Percentiles rank a stretch among this genome's conserved stretches.
phyloP scores from a whole-genome alignment of 2,329 filamentous ascomycete genomes.

The Graphiopsis chlorocephala region DNA sequence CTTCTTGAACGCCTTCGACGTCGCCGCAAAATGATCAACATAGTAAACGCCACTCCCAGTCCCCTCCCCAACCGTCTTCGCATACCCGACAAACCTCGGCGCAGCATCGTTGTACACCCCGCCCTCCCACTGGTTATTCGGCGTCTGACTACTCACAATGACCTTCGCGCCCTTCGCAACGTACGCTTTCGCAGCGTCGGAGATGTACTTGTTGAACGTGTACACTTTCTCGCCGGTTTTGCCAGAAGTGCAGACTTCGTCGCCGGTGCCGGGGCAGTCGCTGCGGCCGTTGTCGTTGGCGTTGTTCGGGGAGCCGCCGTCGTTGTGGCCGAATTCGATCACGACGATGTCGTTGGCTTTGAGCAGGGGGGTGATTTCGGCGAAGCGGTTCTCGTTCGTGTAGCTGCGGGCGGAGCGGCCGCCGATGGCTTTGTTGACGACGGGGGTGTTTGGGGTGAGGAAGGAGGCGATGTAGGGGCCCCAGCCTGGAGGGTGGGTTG shows the following conservation, averaged over 20 bases:
- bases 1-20: constrained; percentile 52
- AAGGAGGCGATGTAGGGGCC: constrained; percentile 58
- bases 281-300: constrained; percentile 60
- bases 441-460: constrained; percentile 40
- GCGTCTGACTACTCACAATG: constrained; percentile 58
- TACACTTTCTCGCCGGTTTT: constrained; percentile 46
- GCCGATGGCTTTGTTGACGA: constrained; percentile 64
- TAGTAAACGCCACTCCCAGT: constrained; percentile 42
- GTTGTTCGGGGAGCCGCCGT: constrained; percentile 55
- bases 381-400: constrained; percentile 64
- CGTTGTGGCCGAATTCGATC: constrained; percentile 72
- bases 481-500: constrained; percentile 51
- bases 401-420: constrained; percentile 66
- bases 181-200: constrained; percentile 55
- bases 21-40: constrained; percentile 61
- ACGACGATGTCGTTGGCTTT: constrained; percentile 62
- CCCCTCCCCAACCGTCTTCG: constrained; percentile 50
- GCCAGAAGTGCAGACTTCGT: constrained; percentile 55
- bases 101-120: constrained; percentile 51
- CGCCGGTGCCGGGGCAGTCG: constrained; percentile 56
- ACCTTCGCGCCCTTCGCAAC: constrained; percentile 59
- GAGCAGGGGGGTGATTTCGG: constrained; percentile 53
- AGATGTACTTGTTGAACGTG: constrained; percentile 60
- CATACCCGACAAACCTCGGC: constrained; percentile 57
- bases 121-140: constrained; percentile 62